Evolutionary conservation across 768 basidiomycete genomes (phyloP).

Genomic region (Macrolepiota dolichaula): DNA sequence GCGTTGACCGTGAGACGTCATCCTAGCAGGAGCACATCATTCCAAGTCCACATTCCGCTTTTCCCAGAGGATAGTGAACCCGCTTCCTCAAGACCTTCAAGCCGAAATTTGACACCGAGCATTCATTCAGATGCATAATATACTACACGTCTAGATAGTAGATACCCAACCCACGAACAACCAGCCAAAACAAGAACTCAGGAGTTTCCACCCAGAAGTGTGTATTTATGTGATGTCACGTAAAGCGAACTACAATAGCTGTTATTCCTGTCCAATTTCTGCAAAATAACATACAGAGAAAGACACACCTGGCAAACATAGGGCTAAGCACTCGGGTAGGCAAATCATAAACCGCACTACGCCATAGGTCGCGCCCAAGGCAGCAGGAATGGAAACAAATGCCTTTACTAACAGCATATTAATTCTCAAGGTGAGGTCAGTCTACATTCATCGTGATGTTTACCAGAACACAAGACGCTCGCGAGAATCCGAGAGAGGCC

Average conservation of each 20-base stretch:
- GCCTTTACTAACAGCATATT: conserved; percentile 57
- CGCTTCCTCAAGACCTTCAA: no score
- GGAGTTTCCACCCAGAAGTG: conserved; percentile 18
- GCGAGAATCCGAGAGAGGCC: conserved; percentile 50
- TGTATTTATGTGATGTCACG: conserved; percentile 16
- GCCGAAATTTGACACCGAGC: background rate
- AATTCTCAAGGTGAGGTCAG: conserved; percentile 21
- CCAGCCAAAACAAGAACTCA: conserved; percentile 25
- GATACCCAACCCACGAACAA: conserved; percentile 16
- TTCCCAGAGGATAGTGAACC: background rate
- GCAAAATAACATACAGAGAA: background rate
- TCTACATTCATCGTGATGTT: background rate
- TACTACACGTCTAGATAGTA: conserved; percentile 20
- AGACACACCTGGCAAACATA: conserved; percentile 45
- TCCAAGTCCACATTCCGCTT: background rate
- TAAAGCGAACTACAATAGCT: conserved; percentile 19
- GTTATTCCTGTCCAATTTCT: background rate
- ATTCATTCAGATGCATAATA: conserved; percentile 10
- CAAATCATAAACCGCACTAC: conserved; percentile 59
- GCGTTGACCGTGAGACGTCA: background rate
- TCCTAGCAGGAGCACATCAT: background rate
- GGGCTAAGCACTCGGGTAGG: conserved; percentile 50
- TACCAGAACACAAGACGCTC: conserved; percentile 13
- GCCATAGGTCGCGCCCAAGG: conserved; percentile 55
- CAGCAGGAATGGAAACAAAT: conserved; percentile 39